A percentile compares a stretch with the other conserved stretches of the same genome.
Conservation (phyloP, 805 yeast species). For the Metschnikowia lochheadii region DNA sequence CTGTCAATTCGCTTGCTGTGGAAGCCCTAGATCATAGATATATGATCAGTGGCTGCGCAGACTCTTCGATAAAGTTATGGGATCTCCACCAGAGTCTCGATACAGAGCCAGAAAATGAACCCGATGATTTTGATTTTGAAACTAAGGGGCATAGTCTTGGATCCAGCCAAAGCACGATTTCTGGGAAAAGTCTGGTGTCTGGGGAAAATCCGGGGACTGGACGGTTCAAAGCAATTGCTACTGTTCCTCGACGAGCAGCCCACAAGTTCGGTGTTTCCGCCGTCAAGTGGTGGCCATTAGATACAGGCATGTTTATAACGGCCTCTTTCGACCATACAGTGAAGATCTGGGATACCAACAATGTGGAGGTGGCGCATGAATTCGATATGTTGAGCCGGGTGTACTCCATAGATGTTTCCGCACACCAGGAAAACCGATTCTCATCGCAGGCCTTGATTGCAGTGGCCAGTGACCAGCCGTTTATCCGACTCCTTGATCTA, state of each 20-base stretch:
- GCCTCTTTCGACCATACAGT: conserved; percentile 76
- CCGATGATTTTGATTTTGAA: too few relatives aligned
- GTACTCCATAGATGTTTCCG: conserved; percentile 57
- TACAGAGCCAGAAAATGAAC: neutral
- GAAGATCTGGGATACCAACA: conserved; percentile 76
- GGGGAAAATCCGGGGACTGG: neutral
- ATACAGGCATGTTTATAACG: conserved; percentile 79
- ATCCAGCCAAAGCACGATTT: too few relatives aligned
- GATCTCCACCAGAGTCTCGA: conserved; percentile 33
- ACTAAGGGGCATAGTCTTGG: neutral
- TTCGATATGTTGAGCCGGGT: conserved; percentile 61
- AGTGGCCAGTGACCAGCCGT: conserved; percentile 66
- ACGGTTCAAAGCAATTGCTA: conserved; percentile 22
- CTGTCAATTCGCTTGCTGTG: conserved; percentile 55
- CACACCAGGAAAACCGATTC: conserved; percentile 17
- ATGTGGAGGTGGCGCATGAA: conserved; percentile 60
- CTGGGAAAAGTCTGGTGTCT: too few relatives aligned
- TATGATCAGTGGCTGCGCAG: conserved; percentile 70
- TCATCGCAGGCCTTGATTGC: conserved; percentile 52
- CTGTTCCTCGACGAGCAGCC: conserved; percentile 35
- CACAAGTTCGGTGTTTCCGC: conserved; percentile 74
- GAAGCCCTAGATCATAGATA: conserved; percentile 45
- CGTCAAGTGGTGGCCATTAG: conserved; percentile 84
- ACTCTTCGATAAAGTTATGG: conserved; percentile 66
- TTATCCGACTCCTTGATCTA: conserved; percentile 66